Evolutionary conservation across 345 rosid species (phyloP).

Genomic region (Geranium brycei): DNA sequence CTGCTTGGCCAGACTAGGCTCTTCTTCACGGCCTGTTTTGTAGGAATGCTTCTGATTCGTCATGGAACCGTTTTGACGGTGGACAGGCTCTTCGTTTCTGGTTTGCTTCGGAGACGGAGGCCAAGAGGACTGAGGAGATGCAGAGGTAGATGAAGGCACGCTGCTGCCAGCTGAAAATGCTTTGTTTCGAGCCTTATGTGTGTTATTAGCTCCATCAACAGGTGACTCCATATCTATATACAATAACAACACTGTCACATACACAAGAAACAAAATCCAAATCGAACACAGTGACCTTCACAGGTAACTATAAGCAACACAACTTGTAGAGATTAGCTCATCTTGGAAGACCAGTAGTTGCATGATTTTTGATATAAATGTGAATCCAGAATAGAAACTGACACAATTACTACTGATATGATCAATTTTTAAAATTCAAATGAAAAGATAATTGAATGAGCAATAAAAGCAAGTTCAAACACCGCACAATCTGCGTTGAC

Average conservation of each 20-base stretch:
- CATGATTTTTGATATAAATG: background rate
- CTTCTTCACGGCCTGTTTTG: constrained; percentile 14
- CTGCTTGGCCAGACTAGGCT: constrained; percentile 16
- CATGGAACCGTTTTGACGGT: constrained; percentile 13
- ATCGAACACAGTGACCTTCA: background rate
- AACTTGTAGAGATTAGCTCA: background rate
- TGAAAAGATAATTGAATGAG: background rate
- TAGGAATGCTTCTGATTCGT: constrained; percentile 16
- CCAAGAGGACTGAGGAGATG: constrained; percentile 16
- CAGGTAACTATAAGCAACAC: background rate
- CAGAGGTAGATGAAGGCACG: constrained; percentile 16
- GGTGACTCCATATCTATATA: constrained; percentile 47
- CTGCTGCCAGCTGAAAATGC: constrained; percentile 16
- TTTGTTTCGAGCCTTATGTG: constrained; percentile 31
- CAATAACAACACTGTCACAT: constrained; percentile 24
- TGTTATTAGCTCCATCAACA: constrained; percentile 26
- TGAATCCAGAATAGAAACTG: background rate
- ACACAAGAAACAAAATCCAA: background rate
- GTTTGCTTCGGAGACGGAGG: constrained; percentile 37
- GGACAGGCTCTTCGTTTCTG: constrained; percentile 14
- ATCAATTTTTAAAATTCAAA: background rate
- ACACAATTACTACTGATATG: background rate
- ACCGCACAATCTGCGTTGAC: background rate
- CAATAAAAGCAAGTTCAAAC: background rate
- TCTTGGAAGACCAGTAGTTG: background rate